Percentiles rank a stretch among this genome's conserved stretches.
Evolutionary conservation across 164 flowering plant genomes (phyloP).

Genomic region (Chloranthus sessilifolius): DNA sequence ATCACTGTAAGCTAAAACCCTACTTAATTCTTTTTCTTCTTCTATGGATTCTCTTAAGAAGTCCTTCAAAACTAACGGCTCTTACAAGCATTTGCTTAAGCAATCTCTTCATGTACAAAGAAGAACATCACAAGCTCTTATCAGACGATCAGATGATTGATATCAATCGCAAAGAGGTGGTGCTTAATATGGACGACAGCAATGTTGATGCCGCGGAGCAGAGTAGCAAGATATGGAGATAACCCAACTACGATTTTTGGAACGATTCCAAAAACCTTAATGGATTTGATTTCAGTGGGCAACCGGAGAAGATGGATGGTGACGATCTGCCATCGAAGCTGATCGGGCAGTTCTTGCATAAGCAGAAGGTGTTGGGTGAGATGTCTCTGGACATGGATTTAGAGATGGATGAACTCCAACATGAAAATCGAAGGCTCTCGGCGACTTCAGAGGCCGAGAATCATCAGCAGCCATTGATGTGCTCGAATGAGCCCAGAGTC

Average conservation of each 20-base stretch:
- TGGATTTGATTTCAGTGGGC: neutral
- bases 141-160: too few relatives aligned
- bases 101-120: slow-evolving; percentile 5
- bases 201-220: neutral
- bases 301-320: neutral
- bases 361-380: slow-evolving; percentile 21
- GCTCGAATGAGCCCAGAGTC: too few relatives aligned
- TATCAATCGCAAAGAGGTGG: too few relatives aligned
- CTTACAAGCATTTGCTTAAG: neutral
- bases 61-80: neutral
- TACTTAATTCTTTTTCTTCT: too few relatives aligned
- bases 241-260: slow-evolving; percentile 27
- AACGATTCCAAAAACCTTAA: too few relatives aligned
- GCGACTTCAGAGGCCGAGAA: too few relatives aligned
- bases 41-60: slow-evolving; percentile 1
- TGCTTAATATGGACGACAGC: slow-evolving; percentile 20
- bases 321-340: slow-evolving; percentile 21
- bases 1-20: too few relatives aligned
- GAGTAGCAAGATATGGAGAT: slow-evolving; percentile 23
- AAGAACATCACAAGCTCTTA: too few relatives aligned
- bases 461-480: too few relatives aligned
- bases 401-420: slow-evolving; percentile 21
- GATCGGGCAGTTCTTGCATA: slow-evolving; percentile 22
- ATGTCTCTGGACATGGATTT: slow-evolving; percentile 24
- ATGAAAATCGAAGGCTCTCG: too few relatives aligned